These are phyloP conservation scores for Plasmodium adleri DNA, from an alignment of 169 alveolate species.

Conservation along the genomic window DNA sequence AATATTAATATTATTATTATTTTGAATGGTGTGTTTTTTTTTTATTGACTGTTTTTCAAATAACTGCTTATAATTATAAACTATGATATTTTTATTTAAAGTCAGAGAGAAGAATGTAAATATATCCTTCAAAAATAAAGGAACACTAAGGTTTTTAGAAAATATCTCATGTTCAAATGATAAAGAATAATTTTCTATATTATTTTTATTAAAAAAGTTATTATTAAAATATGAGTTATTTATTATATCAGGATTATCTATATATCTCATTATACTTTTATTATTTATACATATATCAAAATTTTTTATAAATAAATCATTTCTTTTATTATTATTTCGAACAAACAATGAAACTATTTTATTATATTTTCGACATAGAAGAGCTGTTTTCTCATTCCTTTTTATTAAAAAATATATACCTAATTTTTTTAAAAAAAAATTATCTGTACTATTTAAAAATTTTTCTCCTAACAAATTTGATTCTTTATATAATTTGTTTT, in stretches of 20 bases:
- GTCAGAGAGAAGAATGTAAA: constrained; percentile 65
- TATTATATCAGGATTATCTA: constrained; percentile 33
- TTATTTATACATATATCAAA: constrained; percentile 31
- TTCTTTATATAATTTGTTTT: constrained; percentile 9
- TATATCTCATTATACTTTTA: constrained; percentile 4
- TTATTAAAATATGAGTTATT: constrained; percentile 57
- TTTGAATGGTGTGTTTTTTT: constrained; percentile 3
- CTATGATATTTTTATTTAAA: constrained; percentile 65
- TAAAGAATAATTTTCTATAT: constrained; percentile 45
- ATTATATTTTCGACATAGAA: constrained; percentile 21
- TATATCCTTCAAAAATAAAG: constrained; percentile 72
- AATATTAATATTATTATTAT: neutral
- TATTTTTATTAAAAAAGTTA: constrained; percentile 36
- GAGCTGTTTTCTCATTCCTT: constrained; percentile 26
- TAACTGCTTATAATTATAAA: constrained; percentile 34
- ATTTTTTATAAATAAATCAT: constrained; percentile 26
- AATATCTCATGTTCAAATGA: constrained; percentile 44
- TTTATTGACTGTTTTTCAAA: constrained; percentile 3
- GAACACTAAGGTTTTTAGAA: constrained; percentile 65
- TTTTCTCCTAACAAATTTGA: constrained; percentile 25
- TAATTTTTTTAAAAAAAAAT: constrained; percentile 42
- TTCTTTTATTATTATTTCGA: constrained; percentile 12
- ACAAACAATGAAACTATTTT: constrained; percentile 20
- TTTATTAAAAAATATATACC: constrained; percentile 71
- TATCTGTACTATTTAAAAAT: constrained; percentile 41